Evolutionary conservation across 371 early-diverging fungal genomes (phyloP).

Genomic region (Lichtheimia hyalospora): DNA sequence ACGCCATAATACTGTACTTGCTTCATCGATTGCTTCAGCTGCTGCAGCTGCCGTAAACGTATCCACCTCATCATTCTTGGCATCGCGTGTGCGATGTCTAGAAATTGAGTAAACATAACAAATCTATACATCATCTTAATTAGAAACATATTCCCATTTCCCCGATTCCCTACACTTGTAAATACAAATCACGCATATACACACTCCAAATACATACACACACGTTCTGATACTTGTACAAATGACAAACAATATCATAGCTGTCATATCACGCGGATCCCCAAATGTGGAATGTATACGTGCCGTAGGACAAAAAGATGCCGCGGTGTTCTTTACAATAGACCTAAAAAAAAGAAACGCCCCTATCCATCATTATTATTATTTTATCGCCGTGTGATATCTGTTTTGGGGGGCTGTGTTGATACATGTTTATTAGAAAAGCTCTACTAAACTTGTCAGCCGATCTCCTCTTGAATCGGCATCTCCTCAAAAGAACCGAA

Average conservation of each 20-base stretch:
- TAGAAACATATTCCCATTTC: conserved; percentile 7
- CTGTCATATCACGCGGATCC: conserved; percentile 1
- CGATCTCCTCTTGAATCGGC: too few species aligned
- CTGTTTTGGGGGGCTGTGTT: too few species aligned
- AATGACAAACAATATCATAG: not conserved
- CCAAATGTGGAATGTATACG: conserved; percentile 6
- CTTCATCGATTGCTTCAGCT: not conserved
- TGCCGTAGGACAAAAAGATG: conserved; percentile 1
- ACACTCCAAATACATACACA: not conserved
- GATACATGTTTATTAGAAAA: too few species aligned
- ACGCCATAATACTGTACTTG: conserved; percentile 4
- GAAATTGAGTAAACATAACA: conserved; percentile 3
- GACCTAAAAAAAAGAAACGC: conserved; percentile 1
- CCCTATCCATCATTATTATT: not conserved
- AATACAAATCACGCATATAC: not conserved
- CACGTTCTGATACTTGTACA: not conserved
- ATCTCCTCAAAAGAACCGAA: too few species aligned
- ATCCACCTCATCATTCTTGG: not conserved
- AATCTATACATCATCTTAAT: too few species aligned
- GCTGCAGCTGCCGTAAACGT: not conserved
- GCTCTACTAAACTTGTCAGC: too few species aligned
- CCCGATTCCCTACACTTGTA: conserved; percentile 1
- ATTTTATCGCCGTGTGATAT: not conserved
- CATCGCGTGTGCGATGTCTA: conserved; percentile 5
- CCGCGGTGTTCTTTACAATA: too few species aligned